phyloP scores from a whole-genome alignment of 352 stramenopile species.

The Globisporangium takayamanum region DNA sequence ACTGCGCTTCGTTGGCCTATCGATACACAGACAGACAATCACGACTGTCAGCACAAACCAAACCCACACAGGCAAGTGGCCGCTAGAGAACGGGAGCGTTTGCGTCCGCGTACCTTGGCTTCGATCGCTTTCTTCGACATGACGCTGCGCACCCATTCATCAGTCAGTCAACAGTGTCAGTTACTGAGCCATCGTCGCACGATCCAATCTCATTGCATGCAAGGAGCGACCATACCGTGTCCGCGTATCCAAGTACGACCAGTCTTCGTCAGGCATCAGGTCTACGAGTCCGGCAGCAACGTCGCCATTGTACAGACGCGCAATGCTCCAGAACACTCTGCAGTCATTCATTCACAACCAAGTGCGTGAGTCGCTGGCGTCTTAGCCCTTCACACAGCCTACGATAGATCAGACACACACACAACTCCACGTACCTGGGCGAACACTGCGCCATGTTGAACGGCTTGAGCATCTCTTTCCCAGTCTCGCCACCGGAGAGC shows the following conservation, averaged over 20 bases:
- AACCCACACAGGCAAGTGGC: not conserved
- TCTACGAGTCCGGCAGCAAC: conserved; percentile 54
- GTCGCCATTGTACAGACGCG: conserved; percentile 68
- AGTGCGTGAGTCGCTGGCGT: not conserved
- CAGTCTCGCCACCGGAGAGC: conserved; percentile 69
- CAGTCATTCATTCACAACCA: not conserved
- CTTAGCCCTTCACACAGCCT: not conserved
- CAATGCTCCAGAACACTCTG: conserved; percentile 85
- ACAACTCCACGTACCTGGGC: conserved; percentile 29
- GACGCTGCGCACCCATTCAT: conserved; percentile 19
- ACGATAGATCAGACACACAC: not conserved
- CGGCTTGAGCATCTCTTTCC: conserved; percentile 83
- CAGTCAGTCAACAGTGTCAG: not conserved
- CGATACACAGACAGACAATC: not conserved
- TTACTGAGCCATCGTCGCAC: not conserved
- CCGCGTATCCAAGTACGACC: conserved; percentile 74
- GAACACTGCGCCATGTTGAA: conserved; percentile 88
- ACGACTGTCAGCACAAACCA: not conserved
- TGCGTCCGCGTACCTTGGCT: conserved; percentile 38
- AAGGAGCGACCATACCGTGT: conserved; percentile 27
- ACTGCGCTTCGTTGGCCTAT: conserved; percentile 65
- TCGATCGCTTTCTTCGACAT: conserved; percentile 78
- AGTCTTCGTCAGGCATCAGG: conserved; percentile 76
- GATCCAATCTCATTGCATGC: not conserved
- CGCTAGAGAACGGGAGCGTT: not conserved